Evolutionary conservation across 2,329 filamentous ascomycete genomes (phyloP).

Genomic region (Ceratocystis ficicola): DNA sequence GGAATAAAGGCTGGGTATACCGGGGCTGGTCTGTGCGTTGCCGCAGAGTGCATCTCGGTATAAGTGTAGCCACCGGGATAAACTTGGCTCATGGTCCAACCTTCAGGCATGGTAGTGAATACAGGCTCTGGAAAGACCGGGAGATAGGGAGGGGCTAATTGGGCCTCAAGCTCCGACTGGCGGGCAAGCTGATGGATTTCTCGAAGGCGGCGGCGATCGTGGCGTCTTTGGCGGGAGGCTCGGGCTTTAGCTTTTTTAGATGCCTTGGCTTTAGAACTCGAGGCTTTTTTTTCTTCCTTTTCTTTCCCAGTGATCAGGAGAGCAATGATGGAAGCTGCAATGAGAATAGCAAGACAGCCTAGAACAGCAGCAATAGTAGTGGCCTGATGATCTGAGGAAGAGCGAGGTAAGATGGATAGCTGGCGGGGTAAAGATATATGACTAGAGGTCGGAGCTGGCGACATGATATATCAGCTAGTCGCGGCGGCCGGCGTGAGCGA

Average conservation of each 20-base stretch:
- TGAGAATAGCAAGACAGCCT: constrained; percentile 7
- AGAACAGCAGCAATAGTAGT: constrained; percentile 3
- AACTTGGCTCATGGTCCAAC: not conserved
- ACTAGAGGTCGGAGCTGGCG: not conserved
- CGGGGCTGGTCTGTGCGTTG: not conserved
- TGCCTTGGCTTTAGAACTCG: not conserved
- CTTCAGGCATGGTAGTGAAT: not conserved
- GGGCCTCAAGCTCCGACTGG: not conserved
- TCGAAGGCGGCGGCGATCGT: not conserved
- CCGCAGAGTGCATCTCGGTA: not conserved
- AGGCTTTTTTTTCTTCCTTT: not conserved
- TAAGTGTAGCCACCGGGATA: not conserved
- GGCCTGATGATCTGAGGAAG: not conserved
- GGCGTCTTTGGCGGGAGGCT: not conserved
- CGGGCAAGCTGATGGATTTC: not conserved
- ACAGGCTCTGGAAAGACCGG: not conserved
- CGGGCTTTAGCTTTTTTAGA: not conserved
- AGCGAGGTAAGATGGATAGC: not conserved
- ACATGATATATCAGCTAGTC: not conserved
- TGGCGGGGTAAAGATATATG: not conserved
- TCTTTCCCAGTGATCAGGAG: not conserved
- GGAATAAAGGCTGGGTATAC: not conserved
- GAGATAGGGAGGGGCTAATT: not conserved
- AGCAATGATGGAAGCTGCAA: not conserved
- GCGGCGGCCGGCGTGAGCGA: not conserved